Percentiles rank a stretch among this genome's conserved stretches.
Conservation (phyloP, 805 yeast species). For the Candida broadrunensis region DNA sequence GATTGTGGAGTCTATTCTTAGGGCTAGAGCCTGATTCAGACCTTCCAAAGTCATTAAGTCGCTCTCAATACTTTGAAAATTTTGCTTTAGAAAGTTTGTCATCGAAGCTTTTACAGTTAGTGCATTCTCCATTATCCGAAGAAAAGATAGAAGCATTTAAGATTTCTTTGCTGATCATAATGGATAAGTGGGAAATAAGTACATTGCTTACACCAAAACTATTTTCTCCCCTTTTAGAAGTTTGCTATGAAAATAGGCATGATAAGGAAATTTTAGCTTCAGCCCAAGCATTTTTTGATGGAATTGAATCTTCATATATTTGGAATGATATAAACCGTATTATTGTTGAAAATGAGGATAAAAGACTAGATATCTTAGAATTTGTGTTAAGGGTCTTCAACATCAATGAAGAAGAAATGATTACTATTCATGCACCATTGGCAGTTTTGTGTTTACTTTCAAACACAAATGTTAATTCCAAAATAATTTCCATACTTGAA, state of each 20-base stretch:
- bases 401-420: constrained; percentile 85
- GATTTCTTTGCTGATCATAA: constrained; percentile 61
- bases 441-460: constrained; percentile 50
- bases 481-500: constrained; percentile 41
- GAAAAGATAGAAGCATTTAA: constrained; percentile 52
- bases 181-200: constrained; percentile 97
- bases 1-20: constrained; percentile 90
- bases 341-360: constrained; percentile 24
- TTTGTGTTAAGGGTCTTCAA: constrained; percentile 67
- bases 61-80: constrained; percentile 56
- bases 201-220: constrained; percentile 66
- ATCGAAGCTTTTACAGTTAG: constrained; percentile 50
- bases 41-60: constrained; percentile 14
- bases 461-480: constrained; percentile 8
- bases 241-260: constrained; percentile 31
- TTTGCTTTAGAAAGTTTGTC: constrained; percentile 53
- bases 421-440: constrained; percentile 71
- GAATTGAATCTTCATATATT: constrained; percentile 75
- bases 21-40: constrained; percentile 59
- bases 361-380: constrained; percentile 45
- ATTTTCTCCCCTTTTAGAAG: constrained; percentile 60
- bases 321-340: constrained; percentile 63
- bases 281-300: constrained; percentile 75
- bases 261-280: constrained; percentile 49
- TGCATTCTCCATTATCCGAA: constrained; percentile 27